Percentiles rank a stretch among this genome's conserved stretches.
phyloP scores from a whole-genome alignment of 495 filamentous ascomycete species.

The Wilcoxina mikolae region DNA sequence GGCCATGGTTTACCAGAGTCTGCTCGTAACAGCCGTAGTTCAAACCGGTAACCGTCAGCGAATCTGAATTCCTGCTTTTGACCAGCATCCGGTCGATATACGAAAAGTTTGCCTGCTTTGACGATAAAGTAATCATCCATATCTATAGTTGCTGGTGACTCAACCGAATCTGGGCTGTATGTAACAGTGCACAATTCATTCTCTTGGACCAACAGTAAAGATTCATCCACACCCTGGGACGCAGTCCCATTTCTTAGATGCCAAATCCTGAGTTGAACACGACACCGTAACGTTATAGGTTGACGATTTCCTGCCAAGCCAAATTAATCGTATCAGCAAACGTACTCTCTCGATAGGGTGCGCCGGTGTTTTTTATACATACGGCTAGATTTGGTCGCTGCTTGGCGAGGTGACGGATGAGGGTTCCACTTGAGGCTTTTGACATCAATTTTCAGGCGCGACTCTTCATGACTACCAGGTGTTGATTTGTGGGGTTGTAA shows the following conservation, averaged over 20 bases:
- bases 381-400: background rate
- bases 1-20: conserved; percentile 18
- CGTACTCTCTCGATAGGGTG: background rate
- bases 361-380: background rate
- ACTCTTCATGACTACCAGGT: conserved; percentile 13
- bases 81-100: conserved; percentile 17
- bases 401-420: background rate
- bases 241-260: conserved; percentile 8
- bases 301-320: background rate
- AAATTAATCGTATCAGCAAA: background rate
- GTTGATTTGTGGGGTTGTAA: background rate
- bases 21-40: conserved; percentile 16
- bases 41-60: conserved; percentile 19
- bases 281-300: conserved; percentile 15
- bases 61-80: conserved; percentile 15
- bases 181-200: conserved; percentile 24
- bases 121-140: conserved; percentile 27
- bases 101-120: conserved; percentile 24
- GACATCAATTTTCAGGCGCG: conserved; percentile 22
- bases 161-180: conserved; percentile 19
- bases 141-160: conserved; percentile 19
- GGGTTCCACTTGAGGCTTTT: conserved; percentile 17
- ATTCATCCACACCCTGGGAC: background rate
- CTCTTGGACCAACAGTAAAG: conserved; percentile 5
- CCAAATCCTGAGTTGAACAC: conserved; percentile 21